phyloP scores from a whole-genome alignment of 2,329 filamentous ascomycete species.

The Periconia sp. region DNA sequence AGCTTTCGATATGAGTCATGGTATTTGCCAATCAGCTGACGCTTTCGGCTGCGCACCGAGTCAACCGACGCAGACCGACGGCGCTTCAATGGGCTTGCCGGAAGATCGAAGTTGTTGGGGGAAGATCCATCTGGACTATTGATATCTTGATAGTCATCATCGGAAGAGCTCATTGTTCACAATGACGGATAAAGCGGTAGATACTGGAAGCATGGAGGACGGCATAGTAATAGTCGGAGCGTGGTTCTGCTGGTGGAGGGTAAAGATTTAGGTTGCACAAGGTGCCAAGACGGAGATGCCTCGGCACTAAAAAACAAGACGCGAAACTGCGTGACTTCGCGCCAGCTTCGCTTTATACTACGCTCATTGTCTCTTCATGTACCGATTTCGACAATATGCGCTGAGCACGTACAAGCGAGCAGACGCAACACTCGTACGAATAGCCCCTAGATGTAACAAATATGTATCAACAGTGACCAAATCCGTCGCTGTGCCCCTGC shows the following conservation, averaged over 20 bases:
- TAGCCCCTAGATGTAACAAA: constrained; percentile 15
- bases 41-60: constrained; percentile 20
- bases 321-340: constrained; percentile 26
- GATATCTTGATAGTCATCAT: constrained; percentile 11
- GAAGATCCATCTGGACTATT: too few relatives aligned
- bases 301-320: constrained; percentile 13
- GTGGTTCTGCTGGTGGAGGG: background rate
- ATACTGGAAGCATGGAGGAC: too few relatives aligned
- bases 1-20: constrained; percentile 50
- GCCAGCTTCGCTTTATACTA: constrained; percentile 20
- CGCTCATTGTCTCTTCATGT: constrained; percentile 33
- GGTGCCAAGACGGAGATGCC: constrained; percentile 10
- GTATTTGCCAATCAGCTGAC: constrained; percentile 49
- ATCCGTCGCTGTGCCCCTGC: constrained; percentile 6
- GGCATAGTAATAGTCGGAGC: too few relatives aligned
- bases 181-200: background rate
- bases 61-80: constrained; percentile 27
- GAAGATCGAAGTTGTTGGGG: too few relatives aligned
- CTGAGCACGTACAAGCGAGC: constrained; percentile 27
- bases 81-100: too few relatives aligned
- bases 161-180: constrained; percentile 15
- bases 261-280: background rate
- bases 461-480: constrained; percentile 21
- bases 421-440: constrained; percentile 9
- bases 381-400: constrained; percentile 35